These are phyloP conservation scores for Dissophora globulifera DNA, from an alignment of 192 early-diverging fungal genomes.

Conservation along the genomic window DNA sequence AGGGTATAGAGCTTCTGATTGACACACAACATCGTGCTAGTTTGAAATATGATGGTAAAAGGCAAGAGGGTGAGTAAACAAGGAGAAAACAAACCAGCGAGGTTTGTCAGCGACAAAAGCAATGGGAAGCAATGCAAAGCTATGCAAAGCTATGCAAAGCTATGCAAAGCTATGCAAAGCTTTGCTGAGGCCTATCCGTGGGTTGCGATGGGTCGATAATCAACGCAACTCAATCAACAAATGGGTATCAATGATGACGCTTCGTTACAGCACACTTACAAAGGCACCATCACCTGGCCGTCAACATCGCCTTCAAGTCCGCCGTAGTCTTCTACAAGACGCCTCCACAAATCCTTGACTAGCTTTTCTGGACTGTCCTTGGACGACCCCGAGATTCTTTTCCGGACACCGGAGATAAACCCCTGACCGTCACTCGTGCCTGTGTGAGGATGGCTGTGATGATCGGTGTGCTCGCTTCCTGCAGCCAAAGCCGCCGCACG, in stretches of 20 bases:
- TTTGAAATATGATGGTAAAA: neutral
- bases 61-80: neutral
- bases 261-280: conserved; percentile 40
- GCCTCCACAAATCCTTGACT: conserved; percentile 45
- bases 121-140: neutral
- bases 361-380: conserved; percentile 40
- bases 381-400: conserved; percentile 25
- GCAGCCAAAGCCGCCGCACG: conserved; percentile 9
- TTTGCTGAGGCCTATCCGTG: too few relatives aligned
- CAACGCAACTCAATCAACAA: too few relatives aligned
- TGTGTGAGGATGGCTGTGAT: neutral
- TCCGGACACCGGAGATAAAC: conserved; percentile 12
- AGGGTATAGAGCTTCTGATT: conserved; percentile 35
- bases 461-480: neutral
- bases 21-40: conserved; percentile 33
- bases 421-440: neutral
- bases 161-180: too few relatives aligned
- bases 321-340: conserved; percentile 48
- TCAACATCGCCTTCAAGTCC: conserved; percentile 54
- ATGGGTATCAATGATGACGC: too few relatives aligned
- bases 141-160: neutral
- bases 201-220: too few relatives aligned
- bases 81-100: neutral
- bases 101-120: neutral
- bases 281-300: conserved; percentile 54